phyloP scores from a whole-genome alignment of 768 basidiomycete genomes.

The Psilocybe tampanensis region DNA sequence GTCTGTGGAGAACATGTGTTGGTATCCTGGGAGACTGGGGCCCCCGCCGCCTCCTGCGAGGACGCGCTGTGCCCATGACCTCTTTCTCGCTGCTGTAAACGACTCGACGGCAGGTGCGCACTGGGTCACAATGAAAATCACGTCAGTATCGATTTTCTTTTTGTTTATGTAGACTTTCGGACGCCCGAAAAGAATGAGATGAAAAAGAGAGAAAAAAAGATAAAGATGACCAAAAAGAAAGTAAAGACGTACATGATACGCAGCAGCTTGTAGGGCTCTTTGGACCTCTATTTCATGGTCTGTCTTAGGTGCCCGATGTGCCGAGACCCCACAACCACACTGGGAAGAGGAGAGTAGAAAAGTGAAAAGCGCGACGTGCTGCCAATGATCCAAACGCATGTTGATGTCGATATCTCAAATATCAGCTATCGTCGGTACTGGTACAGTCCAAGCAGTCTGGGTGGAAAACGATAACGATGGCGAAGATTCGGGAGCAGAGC shows the following conservation, averaged over 20 bases:
- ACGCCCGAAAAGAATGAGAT: too few species aligned
- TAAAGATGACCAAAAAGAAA: not conserved
- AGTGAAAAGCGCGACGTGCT: conserved; percentile 15
- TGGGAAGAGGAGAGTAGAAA: conserved; percentile 21
- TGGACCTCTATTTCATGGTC: conserved; percentile 50
- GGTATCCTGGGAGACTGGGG: conserved; percentile 21
- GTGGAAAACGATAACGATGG: too few species aligned
- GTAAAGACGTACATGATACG: conserved; percentile 45
- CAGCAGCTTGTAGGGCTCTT: conserved; percentile 50
- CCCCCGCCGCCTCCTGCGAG: conserved; percentile 16
- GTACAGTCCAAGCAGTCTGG: too few species aligned
- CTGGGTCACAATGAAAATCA: conserved; percentile 27
- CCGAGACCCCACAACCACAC: too few species aligned
- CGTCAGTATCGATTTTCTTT: not conserved
- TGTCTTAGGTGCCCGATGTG: conserved; percentile 47
- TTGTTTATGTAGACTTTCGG: too few species aligned
- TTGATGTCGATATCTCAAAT: not conserved
- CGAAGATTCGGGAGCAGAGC: too few species aligned
- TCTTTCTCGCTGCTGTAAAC: conserved; percentile 51
- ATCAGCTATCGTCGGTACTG: too few species aligned
- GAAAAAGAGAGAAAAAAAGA: not conserved
- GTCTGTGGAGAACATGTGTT: conserved; percentile 43
- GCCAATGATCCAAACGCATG: conserved; percentile 8
- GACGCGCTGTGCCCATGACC: conserved; percentile 46
- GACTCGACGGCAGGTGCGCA: conserved; percentile 55